Base-by-base conservation (phyloP, 139 green algal species). In the Dunaliella primolecta region DNA sequence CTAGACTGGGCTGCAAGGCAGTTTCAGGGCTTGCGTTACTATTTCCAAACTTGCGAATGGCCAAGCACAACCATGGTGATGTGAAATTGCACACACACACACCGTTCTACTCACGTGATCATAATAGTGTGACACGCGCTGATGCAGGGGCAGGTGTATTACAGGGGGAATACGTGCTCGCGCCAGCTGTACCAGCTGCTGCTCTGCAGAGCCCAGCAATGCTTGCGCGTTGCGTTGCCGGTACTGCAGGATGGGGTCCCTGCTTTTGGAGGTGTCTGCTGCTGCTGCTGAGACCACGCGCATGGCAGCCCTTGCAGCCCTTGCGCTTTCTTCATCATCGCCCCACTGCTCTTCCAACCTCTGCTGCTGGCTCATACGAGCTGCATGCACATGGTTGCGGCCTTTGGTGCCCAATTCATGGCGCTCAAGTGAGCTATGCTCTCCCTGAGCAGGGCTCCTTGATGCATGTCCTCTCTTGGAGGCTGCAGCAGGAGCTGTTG, bases 121-220 rank as follows among this genome's bases (percentile, higher is more conserved):
- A 31, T 87, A 87, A 78, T 70, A 87, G 25, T 71, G 32, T 1
- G 79, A 70, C 27, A 87, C 71, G 2, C 79, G 79, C 36, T 57
- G 36, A 24, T 87, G 84, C 30, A 78, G 84, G 0, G 84, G 84
- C 31, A 79, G 21, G n/a, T n/a, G 75, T 11, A 32, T 11, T 23
- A 36, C 27, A 11, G 2, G n/a, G 21, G 75, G 75, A 2, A 80
- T 29, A 29, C 30, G 75, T 11, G 75, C 75, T 21, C 30, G 75
- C 36, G 75, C 75, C 2, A 38, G 75, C 75, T 32, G n/a, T 11
- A 80, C 36, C n/a, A 80, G 2, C 27, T 80, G 46, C 46, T 64
- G 46, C 46, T 64, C 46, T 64, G 46, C 46, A 25, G 46, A 25
- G 46, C 46, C 46, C 46, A 64, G 46, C 46, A 64, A 15, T 15